Percentiles rank a stretch among this genome's conserved stretches.
phyloP scores from a whole-genome alignment of 2,329 filamentous ascomycete genomes.

The Colletotrichum tropicale region DNA sequence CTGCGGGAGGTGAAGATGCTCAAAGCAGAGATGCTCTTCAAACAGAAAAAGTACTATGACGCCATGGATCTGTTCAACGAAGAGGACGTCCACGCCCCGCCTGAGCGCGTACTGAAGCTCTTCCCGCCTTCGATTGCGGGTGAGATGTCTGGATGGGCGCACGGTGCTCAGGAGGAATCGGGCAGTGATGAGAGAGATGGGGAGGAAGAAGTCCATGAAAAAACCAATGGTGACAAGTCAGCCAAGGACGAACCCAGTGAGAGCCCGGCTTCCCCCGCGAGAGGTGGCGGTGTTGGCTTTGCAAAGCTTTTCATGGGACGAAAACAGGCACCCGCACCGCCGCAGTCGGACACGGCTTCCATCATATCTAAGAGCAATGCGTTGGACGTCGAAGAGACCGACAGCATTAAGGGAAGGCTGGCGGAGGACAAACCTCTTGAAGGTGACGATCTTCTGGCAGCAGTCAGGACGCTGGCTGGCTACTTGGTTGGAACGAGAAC shows the following conservation, averaged over 20 bases:
- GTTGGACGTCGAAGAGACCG: slow-evolving; percentile 57
- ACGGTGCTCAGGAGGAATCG: slow-evolving; percentile 45
- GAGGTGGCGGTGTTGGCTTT: slow-evolving; percentile 48
- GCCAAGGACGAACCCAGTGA: slow-evolving; percentile 25
- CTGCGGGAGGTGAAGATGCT: slow-evolving; percentile 87
- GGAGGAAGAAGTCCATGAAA: slow-evolving; percentile 39
- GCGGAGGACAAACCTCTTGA: slow-evolving; percentile 62
- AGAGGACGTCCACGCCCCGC: slow-evolving; percentile 86
- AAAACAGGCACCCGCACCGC: slow-evolving; percentile 44
- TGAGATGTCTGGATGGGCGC: slow-evolving; percentile 66
- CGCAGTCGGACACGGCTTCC: slow-evolving; percentile 59
- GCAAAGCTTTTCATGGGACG: slow-evolving; percentile 57
- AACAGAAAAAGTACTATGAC: slow-evolving; percentile 79
- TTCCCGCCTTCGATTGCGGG: slow-evolving; percentile 88
- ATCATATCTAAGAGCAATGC: slow-evolving; percentile 62
- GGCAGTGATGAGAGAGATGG: slow-evolving; percentile 35
- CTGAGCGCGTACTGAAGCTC: slow-evolving; percentile 83
- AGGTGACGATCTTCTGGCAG: slow-evolving; percentile 82
- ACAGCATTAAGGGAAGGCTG: slow-evolving; percentile 52
- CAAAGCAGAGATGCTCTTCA: slow-evolving; percentile 87
- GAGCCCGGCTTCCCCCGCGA: slow-evolving; percentile 38
- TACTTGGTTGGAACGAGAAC: slow-evolving; percentile 88
- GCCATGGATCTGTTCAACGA: slow-evolving; percentile 87
- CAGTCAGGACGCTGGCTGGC: slow-evolving; percentile 81
- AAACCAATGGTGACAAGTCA: slow-evolving; percentile 34